Conservation (phyloP, 2,329 filamentous ascomycete species). For the Myrmaecium sp. region DNA sequence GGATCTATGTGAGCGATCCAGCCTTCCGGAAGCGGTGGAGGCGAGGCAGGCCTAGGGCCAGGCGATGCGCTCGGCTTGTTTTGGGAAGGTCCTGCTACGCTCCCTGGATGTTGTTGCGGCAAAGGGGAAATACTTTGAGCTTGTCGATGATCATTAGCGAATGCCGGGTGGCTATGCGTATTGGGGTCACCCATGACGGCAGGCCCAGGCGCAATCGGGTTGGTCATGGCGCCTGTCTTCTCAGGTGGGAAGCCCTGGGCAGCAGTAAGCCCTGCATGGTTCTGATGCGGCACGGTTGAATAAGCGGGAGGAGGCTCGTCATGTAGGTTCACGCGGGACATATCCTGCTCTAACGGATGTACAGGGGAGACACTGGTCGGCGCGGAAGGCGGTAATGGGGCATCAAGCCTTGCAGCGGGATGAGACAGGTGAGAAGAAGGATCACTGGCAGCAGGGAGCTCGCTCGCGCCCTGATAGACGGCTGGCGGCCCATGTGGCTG, state of each 20-base stretch:
- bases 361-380: constrained; percentile 24
- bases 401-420: too few species aligned
- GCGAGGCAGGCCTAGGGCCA: constrained; percentile 54
- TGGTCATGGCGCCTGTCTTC: constrained; percentile 40
- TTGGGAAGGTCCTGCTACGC: too few species aligned
- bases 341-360: constrained; percentile 66
- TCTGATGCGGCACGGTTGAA: constrained; percentile 46
- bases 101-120: constrained; percentile 20
- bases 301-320: constrained; percentile 92
- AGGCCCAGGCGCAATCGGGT: constrained; percentile 10
- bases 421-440: constrained; percentile 18
- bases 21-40: constrained; percentile 85
- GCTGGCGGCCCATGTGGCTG: constrained; percentile 80
- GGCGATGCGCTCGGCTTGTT: too few species aligned
- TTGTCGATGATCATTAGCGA: constrained; percentile 63
- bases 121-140: constrained; percentile 28
- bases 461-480: constrained; percentile 73
- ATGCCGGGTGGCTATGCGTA: constrained; percentile 60
- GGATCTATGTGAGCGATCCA: constrained; percentile 97
- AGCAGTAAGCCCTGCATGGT: constrained; percentile 23
- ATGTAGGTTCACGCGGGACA: constrained; percentile 62
- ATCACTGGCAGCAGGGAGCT: constrained; percentile 33
- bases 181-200: constrained; percentile 21
- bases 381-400: too few species aligned
- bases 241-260: constrained; percentile 55